Evolutionary conservation across 805 yeast genomes (phyloP).

Genomic region (Lipomyces orientalis): DNA sequence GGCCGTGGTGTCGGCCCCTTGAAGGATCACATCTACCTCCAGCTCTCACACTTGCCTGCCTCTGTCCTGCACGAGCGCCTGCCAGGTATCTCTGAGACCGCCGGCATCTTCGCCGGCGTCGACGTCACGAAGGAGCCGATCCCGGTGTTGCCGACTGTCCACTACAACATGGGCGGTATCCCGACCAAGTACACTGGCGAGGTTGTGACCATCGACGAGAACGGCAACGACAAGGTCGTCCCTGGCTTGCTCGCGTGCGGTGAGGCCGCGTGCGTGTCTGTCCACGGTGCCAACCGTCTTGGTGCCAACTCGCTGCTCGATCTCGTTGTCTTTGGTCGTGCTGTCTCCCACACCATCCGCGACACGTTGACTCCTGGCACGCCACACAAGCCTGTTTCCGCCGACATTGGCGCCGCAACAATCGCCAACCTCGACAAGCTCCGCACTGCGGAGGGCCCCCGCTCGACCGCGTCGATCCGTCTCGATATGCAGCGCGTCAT

Average conservation of each 20-base stretch:
- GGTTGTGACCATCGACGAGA: conserved; percentile 78
- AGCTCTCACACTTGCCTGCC: conserved; percentile 92
- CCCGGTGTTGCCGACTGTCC: conserved; percentile 97
- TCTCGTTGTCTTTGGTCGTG: conserved; percentile 97
- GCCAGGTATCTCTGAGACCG: conserved; percentile 99
- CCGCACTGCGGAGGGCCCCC: conserved; percentile 83
- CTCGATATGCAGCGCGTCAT: conserved; percentile 90
- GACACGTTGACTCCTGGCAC: conserved; percentile 86
- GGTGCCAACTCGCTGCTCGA: conserved; percentile 98
- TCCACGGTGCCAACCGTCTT: conserved; percentile 98
- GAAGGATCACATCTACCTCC: conserved; percentile 94
- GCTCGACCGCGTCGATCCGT: conserved; percentile 86
- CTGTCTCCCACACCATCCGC: conserved; percentile 89
- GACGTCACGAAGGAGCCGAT: conserved; percentile 99
- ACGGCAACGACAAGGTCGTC: conserved; percentile 87
- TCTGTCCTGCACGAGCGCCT: conserved; percentile 90
- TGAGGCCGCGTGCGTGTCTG: conserved; percentile 99
- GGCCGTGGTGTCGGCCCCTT: conserved; percentile 99
- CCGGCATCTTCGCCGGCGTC: conserved; percentile 97
- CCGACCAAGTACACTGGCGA: conserved; percentile 99
- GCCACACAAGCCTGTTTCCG: conserved; percentile 81
- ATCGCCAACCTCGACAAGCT: conserved; percentile 87
- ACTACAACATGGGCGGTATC: conserved; percentile 99
- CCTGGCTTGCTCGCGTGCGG: conserved; percentile 97
- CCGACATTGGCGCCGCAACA: conserved; percentile 87